Percentiles rank a stretch among this genome's conserved stretches.
These are phyloP conservation scores for Volvox reticuliferus DNA, from an alignment of 139 green algal genomes.

Conservation along the genomic window DNA sequence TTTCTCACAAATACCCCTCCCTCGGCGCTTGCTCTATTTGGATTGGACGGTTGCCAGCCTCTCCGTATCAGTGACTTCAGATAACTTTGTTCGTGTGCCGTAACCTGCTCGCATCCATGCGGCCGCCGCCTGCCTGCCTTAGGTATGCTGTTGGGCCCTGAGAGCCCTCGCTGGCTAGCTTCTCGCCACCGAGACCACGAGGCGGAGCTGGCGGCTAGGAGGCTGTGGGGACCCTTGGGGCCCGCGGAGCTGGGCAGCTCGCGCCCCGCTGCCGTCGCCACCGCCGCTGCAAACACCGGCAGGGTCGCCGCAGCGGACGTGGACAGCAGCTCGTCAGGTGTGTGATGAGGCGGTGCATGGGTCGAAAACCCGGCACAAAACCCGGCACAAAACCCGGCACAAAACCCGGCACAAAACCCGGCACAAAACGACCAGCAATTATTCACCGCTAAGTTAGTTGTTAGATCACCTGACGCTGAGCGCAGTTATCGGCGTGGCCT, in stretches of 20 bases:
- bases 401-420: too few species aligned
- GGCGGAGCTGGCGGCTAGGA: constrained; percentile 69
- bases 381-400: too few species aligned
- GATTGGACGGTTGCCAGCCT: too few species aligned
- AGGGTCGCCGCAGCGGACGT: constrained; percentile 27
- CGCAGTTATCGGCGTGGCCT: too few species aligned
- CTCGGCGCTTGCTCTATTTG: too few species aligned
- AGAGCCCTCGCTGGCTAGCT: constrained; percentile 89
- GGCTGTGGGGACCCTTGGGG: constrained; percentile 76
- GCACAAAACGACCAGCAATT: too few species aligned
- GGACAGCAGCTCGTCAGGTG: neutral
- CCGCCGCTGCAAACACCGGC: neutral
- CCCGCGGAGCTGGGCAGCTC: constrained; percentile 55
- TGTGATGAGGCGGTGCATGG: neutral
- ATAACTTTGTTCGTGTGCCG: too few species aligned
- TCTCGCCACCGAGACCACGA: constrained; percentile 60
- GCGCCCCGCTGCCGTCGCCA: neutral
- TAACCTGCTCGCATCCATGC: too few species aligned
- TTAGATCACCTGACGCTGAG: too few species aligned
- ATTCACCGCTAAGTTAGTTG: too few species aligned
- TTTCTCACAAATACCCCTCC: too few species aligned
- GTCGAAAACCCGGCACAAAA: neutral
- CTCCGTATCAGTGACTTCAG: too few species aligned
- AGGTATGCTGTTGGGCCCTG: constrained; percentile 86
- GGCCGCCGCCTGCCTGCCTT: neutral